Percentiles rank a stretch among this genome's conserved stretches.
phyloP scores from a whole-genome alignment of 139 green algal genomes.

The Marvania coccoides region DNA sequence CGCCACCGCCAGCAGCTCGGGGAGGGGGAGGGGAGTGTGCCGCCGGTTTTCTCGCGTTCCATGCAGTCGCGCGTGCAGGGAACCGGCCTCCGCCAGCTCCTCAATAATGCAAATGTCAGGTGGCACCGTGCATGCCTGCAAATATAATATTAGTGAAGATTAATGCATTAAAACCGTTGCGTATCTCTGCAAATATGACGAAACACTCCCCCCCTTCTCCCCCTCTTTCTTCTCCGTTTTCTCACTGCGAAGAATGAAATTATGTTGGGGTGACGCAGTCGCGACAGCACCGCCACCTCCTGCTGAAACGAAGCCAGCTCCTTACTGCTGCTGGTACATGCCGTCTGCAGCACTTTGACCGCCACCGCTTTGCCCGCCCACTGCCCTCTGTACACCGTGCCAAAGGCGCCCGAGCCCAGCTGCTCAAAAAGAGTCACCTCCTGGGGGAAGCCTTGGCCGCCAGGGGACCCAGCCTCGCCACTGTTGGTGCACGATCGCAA shows the following conservation, averaged over 20 bases:
- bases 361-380: slow-evolving; percentile 42
- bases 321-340: slow-evolving; percentile 4
- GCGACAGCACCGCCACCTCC: slow-evolving; percentile 39
- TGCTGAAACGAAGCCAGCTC: slow-evolving; percentile 13
- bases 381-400: slow-evolving; percentile 39
- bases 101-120: slow-evolving; percentile 72
- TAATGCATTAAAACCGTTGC: background rate
- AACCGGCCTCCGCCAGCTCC: slow-evolving; percentile 54
- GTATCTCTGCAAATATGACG: slow-evolving; percentile 19
- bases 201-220: slow-evolving; percentile 2
- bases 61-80: slow-evolving; percentile 46
- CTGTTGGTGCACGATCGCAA: background rate
- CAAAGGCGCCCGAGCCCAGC: slow-evolving; percentile 60
- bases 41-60: slow-evolving; percentile 4
- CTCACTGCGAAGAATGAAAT: slow-evolving; percentile 32
- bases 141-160: slow-evolving; percentile 37
- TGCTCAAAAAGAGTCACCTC: slow-evolving; percentile 49
- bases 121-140: slow-evolving; percentile 39
- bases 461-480: background rate
- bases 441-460: slow-evolving; percentile 28
- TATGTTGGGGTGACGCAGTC: slow-evolving; percentile 50
- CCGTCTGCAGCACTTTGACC: slow-evolving; percentile 57
- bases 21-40: slow-evolving; percentile 20
- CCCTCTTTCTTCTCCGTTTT: background rate
- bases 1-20: slow-evolving; percentile 31